These are phyloP conservation scores for Colletotrichum sp. DNA, from an alignment of 2,329 filamentous ascomycete genomes.

Conservation along the genomic window DNA sequence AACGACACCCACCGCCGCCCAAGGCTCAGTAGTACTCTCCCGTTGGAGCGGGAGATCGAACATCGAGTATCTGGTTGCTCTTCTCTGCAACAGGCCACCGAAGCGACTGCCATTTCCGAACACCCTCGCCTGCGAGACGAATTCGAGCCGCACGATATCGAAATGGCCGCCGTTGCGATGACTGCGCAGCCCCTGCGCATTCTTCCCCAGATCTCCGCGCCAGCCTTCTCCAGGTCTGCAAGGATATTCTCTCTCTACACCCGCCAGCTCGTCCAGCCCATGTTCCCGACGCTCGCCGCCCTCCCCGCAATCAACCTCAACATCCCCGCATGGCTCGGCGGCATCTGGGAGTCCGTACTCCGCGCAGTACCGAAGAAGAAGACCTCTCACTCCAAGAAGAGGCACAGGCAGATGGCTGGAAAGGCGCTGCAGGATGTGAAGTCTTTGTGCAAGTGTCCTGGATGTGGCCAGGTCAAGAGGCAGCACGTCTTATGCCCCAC, in stretches of 20 bases:
- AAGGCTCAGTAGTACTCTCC: not conserved
- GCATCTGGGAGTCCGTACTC: slow-evolving; percentile 92
- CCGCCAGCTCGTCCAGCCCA: slow-evolving; percentile 49
- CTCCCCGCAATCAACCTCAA: slow-evolving; percentile 65
- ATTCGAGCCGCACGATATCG: slow-evolving; percentile 23
- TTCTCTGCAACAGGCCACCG: not conserved
- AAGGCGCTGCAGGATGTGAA: slow-evolving; percentile 94
- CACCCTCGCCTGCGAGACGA: not conserved
- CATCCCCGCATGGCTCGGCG: slow-evolving; percentile 68
- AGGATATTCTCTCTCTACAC: slow-evolving; percentile 49
- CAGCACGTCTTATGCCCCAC: slow-evolving; percentile 87
- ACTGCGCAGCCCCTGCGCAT: slow-evolving; percentile 19
- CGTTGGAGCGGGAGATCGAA: not conserved
- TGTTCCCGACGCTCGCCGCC: slow-evolving; percentile 61
- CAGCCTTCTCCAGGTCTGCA: slow-evolving; percentile 44
- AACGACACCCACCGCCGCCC: not conserved
- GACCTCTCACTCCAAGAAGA: slow-evolving; percentile 94
- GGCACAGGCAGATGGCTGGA: slow-evolving; percentile 91
- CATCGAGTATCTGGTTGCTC: no score
- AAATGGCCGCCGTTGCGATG: slow-evolving; percentile 47
- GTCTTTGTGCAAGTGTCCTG: slow-evolving; percentile 84
- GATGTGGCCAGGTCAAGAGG: slow-evolving; percentile 86
- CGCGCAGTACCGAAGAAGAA: slow-evolving; percentile 98
- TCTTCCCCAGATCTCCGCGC: slow-evolving; percentile 58
- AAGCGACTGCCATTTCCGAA: not conserved